phyloP scores from a whole-genome alignment of 2,329 filamentous ascomycete species.

The Paecilomyces sp. region DNA sequence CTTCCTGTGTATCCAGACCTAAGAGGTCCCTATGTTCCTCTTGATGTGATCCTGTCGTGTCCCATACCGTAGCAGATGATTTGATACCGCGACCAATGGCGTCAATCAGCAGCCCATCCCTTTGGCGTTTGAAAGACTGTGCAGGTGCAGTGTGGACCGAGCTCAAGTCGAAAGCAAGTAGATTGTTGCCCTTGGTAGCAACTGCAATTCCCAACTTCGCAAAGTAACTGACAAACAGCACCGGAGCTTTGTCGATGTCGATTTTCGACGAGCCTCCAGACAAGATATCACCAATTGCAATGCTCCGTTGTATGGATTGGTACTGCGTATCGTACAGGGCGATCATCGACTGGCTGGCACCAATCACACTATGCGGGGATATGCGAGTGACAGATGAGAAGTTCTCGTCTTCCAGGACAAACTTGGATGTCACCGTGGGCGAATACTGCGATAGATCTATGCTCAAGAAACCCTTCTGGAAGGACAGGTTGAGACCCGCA shows the following conservation, averaged over 20 bases:
- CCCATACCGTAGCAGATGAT: conserved; percentile 21
- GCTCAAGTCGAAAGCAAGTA: conserved; percentile 39
- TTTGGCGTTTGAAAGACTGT: conserved; percentile 29
- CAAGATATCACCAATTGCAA: conserved; percentile 24
- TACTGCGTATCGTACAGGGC: conserved; percentile 42
- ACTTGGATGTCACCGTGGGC: conserved; percentile 29
- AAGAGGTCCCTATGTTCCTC: conserved; percentile 22
- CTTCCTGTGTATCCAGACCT: conserved; percentile 23
- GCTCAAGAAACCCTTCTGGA: conserved; percentile 31
- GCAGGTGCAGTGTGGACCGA: conserved; percentile 20
- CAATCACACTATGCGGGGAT: conserved; percentile 36
- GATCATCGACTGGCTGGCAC: conserved; percentile 32
- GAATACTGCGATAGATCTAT: conserved; percentile 38
- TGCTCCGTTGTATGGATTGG: conserved; percentile 37
- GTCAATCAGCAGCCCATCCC: conserved; percentile 35
- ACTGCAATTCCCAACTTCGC: conserved; percentile 36
- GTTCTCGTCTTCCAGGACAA: conserved; percentile 27
- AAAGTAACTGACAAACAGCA: conserved; percentile 37
- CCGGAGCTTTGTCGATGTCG: conserved; percentile 15
- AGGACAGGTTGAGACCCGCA: conserved; percentile 32
- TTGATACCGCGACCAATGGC: conserved; percentile 36
- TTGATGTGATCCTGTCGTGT: conserved; percentile 19
- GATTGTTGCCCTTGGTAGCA: conserved; percentile 31
- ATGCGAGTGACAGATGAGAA: conserved; percentile 38
- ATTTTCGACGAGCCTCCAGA: conserved; percentile 13